Base-by-base conservation (phyloP, 805 yeast genomes). In the Ogataea angusta region DNA sequence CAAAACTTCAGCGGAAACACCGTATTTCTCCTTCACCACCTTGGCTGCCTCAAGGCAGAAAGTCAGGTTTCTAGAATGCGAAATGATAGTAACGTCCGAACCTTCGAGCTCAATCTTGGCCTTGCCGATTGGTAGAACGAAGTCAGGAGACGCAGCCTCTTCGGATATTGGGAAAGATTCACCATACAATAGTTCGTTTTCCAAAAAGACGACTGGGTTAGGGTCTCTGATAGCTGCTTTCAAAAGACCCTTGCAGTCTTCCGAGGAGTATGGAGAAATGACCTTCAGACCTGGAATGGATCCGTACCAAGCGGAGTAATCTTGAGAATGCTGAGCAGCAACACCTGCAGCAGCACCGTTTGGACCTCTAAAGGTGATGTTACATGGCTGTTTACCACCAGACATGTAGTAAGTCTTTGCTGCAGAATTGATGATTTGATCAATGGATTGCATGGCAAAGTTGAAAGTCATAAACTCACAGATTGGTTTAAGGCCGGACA, bases 341-440 rank as follows among this genome's bases (percentile, higher is more conserved):
- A 93, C 99, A 79, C 98, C 98, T 36, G 97, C 97, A 55, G 99
- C 96, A 36, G 99, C 96, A 70, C 99, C 99, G 69, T 93, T 93
- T 48, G 99, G 98, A 60, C 99, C 99, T 72, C 99, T 84, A 77
- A 93, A 93, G 40, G 95, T 90, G 62, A 91, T 87, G 70, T 87
- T 90, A 76, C 97, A 90, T 49, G 91, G 91, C 70, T 90, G 96
- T 49, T 82, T 85, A 75, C 99, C 99, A 67, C 99, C 99, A 50
- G 96, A 87, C 99, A 93, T 93, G 75, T 93, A 93, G 69, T 81
- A 88, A 36, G 99, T 93, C 77, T 91, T 93, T 49, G 98, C 99
- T 39, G 97, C 98, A 43, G 98, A 90, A 78, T 93, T 93, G 70
- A 93, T 78, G 68, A 93, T 93, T 57, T 93, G 98, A 69, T 93